Conservation (phyloP, 257 asterid genomes). For the Solanum tarapatanum region DNA sequence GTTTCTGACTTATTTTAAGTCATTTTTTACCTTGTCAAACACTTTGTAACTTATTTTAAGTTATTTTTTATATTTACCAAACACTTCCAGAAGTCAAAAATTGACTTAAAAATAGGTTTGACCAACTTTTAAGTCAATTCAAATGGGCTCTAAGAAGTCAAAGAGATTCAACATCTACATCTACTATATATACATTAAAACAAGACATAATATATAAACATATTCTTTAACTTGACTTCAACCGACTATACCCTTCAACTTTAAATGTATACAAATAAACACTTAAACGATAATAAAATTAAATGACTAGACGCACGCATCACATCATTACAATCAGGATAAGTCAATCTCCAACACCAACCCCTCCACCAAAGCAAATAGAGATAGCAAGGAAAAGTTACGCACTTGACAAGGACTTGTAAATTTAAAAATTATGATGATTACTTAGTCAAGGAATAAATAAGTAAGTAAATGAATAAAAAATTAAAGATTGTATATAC, state of each 20-base stretch:
- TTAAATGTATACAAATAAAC: too few species aligned
- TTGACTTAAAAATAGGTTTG: too few species aligned
- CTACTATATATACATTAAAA: too few species aligned
- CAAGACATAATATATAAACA: too few species aligned
- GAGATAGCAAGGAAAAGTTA: not conserved
- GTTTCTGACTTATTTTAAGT: too few species aligned
- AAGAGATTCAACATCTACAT: not conserved
- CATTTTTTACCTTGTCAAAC: too few species aligned
- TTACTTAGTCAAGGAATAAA: not conserved
- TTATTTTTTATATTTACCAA: too few species aligned
- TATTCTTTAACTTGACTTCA: too few species aligned
- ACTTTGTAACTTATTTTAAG: too few species aligned
- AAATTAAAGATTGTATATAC: not conserved
- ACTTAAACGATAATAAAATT: too few species aligned
- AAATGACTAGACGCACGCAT: accelerated
- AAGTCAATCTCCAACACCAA: not conserved
- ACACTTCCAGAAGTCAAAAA: too few species aligned
- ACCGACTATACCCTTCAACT: accelerated
- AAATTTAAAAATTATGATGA: not conserved
- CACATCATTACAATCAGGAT: not conserved
- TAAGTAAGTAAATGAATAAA: not conserved
- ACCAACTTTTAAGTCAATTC: too few species aligned
- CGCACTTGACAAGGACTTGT: not conserved
- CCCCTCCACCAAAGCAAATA: not conserved
- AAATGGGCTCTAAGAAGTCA: not conserved